These are phyloP conservation scores for Hanseniaspora gamundiae DNA, from an alignment of 1,139 yeast species.

Conservation along the genomic window DNA sequence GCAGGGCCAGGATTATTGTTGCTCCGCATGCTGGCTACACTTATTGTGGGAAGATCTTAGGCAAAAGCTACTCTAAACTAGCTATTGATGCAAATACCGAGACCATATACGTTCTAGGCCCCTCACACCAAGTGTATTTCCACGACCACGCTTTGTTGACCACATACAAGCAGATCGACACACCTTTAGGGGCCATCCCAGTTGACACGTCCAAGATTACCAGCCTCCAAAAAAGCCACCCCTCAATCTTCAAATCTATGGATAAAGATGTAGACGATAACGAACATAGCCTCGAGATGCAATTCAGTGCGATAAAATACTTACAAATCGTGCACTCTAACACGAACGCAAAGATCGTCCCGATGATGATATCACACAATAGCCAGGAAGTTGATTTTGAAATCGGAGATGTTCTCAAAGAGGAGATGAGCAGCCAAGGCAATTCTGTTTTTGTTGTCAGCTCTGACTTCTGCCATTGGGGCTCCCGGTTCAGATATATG, in stretches of 20 bases:
- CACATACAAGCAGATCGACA: slow-evolving; percentile 44
- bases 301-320: slow-evolving; percentile 47
- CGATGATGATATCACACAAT: slow-evolving; percentile 66
- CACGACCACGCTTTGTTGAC: slow-evolving; percentile 46
- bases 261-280: slow-evolving; percentile 51
- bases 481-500: slow-evolving; percentile 62
- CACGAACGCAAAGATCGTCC: slow-evolving; percentile 44
- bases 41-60: slow-evolving; percentile 69
- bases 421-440: slow-evolving; percentile 41
- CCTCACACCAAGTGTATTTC: slow-evolving; percentile 88
- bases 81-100: slow-evolving; percentile 34
- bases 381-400: slow-evolving; percentile 33
- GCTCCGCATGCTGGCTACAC: slow-evolving; percentile 87
- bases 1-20: slow-evolving; percentile 50
- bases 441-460: slow-evolving; percentile 64
- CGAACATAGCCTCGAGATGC: slow-evolving; percentile 95
- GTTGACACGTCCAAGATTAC: slow-evolving; percentile 44
- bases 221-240: slow-evolving; percentile 22
- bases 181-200: slow-evolving; percentile 68
- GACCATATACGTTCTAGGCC: slow-evolving; percentile 75
- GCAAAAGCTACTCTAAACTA: slow-evolving; percentile 64
- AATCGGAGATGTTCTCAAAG: slow-evolving; percentile 38
- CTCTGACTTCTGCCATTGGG: slow-evolving; percentile 97
- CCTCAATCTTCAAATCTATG: slow-evolving; percentile 43
- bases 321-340: slow-evolving; percentile 9